Conservation (phyloP, 306 rosid species). For the Sesbania bispinosa region DNA sequence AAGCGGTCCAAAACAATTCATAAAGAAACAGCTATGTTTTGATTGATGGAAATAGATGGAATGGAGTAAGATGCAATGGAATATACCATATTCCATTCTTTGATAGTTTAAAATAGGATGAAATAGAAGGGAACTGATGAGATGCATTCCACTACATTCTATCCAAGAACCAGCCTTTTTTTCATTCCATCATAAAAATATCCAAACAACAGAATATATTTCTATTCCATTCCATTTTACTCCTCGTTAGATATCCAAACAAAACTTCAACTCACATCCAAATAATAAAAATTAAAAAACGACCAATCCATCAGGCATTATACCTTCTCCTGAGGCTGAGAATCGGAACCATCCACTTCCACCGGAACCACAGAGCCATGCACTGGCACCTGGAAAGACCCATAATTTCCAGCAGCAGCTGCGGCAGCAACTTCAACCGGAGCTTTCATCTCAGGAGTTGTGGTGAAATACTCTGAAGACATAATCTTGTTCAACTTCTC, state of each 20-base stretch:
- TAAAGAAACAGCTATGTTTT: neutral
- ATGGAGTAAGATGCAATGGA: neutral
- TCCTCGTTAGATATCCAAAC: neutral
- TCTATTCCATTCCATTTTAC: neutral
- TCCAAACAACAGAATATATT: neutral
- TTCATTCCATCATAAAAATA: neutral
- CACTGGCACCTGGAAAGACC: constrained; percentile 65
- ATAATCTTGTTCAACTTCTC: constrained; percentile 82
- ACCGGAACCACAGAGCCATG: constrained; percentile 36
- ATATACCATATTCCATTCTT: neutral
- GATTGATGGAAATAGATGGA: neutral
- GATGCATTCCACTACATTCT: too few species aligned
- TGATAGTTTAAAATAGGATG: neutral
- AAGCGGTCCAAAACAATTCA: neutral
- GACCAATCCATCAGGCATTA: neutral
- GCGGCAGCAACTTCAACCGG: constrained; percentile 85
- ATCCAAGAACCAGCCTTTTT: neutral
- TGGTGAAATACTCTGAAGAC: constrained; percentile 83
- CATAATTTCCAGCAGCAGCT: constrained; percentile 72
- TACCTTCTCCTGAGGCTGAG: constrained; percentile 66
- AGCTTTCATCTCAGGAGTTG: constrained; percentile 90
- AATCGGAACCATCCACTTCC: constrained; percentile 52
- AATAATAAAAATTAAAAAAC: neutral
- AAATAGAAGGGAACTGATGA: neutral
- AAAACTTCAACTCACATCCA: neutral